Percentiles rank a stretch among this genome's conserved stretches.
Evolutionary conservation across 1,139 yeast species (phyloP).

Genomic region (Kazachstania sp.): DNA sequence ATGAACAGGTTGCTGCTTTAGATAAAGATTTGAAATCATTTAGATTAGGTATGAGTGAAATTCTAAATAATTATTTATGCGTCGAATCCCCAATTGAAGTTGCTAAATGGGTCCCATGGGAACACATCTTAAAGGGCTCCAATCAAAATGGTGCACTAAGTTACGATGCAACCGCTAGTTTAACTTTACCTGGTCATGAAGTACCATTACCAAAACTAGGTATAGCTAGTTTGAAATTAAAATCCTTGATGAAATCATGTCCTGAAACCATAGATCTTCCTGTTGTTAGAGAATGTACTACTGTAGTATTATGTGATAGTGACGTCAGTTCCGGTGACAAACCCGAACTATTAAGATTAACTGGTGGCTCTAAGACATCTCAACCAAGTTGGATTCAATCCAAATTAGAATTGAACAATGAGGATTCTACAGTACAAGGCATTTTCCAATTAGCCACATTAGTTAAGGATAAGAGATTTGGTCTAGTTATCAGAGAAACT

Average conservation of each 20-base stretch:
- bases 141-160: conserved; percentile 61
- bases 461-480: conserved; percentile 58
- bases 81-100: conserved; percentile 65
- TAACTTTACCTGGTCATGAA: conserved; percentile 61
- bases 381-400: conserved; percentile 88
- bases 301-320: conserved; percentile 51
- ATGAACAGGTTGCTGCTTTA: conserved; percentile 31
- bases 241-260: conserved; percentile 49
- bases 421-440: conserved; percentile 37
- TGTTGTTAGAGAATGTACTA: conserved; percentile 72
- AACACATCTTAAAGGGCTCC: conserved; percentile 49
- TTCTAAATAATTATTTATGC: conserved; percentile 71
- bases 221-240: conserved; percentile 54
- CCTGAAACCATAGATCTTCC: conserved; percentile 38
- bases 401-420: conserved; percentile 44
- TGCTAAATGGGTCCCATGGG: conserved; percentile 64
- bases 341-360: conserved; percentile 62
- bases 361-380: conserved; percentile 64
- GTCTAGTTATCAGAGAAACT: conserved; percentile 54
- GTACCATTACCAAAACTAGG: conserved; percentile 66
- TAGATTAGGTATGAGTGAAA: conserved; percentile 74
- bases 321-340: conserved; percentile 36
- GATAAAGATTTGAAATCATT: conserved; percentile 48
- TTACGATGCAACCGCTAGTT: conserved; percentile 53
- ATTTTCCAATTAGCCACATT: conserved; percentile 49